Conservation (phyloP, 768 basidiomycete genomes). For the Phlebiopsis flavidoalba region DNA sequence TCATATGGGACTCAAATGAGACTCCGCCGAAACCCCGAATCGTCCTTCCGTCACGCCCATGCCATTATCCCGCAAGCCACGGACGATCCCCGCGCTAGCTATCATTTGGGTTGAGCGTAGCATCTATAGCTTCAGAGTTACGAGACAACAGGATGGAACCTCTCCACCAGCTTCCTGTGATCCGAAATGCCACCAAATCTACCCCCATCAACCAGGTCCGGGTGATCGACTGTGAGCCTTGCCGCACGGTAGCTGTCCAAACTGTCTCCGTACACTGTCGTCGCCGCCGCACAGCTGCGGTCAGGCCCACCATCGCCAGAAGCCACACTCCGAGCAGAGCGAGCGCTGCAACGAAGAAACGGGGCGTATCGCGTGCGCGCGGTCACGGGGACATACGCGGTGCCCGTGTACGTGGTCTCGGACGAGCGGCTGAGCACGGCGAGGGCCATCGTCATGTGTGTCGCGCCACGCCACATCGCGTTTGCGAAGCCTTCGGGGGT, state of each 20-base stretch:
- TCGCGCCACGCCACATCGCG: slow-evolving; percentile 1
- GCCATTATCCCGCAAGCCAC: too few species aligned
- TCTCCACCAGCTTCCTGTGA: neutral
- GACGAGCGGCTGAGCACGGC: neutral
- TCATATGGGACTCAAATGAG: too few species aligned
- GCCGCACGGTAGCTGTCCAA: slow-evolving; percentile 7
- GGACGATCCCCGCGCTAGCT: neutral
- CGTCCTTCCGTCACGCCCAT: too few species aligned
- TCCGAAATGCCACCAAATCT: neutral
- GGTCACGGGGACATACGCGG: slow-evolving; percentile 1
- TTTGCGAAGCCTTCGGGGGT: neutral
- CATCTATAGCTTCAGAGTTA: neutral
- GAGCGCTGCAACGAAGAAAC: neutral
- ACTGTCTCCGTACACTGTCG: slow-evolving; percentile 5
- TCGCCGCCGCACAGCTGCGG: neutral
- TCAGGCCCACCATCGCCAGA: neutral
- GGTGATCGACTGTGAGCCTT: neutral
- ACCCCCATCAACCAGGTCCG: neutral
- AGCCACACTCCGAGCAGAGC: neutral
- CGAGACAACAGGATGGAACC: neutral
- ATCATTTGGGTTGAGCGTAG: neutral
- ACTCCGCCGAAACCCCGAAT: too few species aligned
- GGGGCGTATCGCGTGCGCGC: slow-evolving; percentile 3
- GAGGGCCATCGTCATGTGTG: slow-evolving; percentile 8
- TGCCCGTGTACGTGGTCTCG: neutral